A percentile compares a stretch with the other conserved stretches of the same genome.
These are phyloP conservation scores for Orychophragmus violaceus DNA, from an alignment of 345 rosid genomes.

Conservation along the genomic window DNA sequence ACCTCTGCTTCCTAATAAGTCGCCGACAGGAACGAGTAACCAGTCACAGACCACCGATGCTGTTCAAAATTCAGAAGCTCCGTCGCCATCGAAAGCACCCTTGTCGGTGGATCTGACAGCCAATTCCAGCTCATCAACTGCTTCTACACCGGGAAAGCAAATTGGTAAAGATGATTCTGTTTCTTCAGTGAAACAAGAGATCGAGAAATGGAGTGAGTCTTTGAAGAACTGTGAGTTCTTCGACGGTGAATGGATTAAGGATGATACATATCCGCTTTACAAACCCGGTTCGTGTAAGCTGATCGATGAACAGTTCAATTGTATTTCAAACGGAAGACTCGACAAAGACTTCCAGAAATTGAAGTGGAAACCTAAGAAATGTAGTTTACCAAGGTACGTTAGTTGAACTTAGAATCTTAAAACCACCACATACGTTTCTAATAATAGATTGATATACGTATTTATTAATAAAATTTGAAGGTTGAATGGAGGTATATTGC, in stretches of 20 bases:
- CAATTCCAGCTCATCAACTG: conserved; percentile 10
- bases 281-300: conserved; percentile 75
- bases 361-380: conserved; percentile 88
- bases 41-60: conserved; percentile 4
- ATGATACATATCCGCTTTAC: conserved; percentile 89
- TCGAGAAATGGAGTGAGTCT: conserved; percentile 38
- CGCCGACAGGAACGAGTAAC: conserved; percentile 6
- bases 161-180: conserved; percentile 26
- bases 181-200: conserved; percentile 35
- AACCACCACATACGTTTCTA: background rate
- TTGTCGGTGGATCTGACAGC: conserved; percentile 28
- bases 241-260: conserved; percentile 83
- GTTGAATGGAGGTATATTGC: conserved; percentile 58
- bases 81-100: conserved; percentile 12
- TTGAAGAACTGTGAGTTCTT: conserved; percentile 73
- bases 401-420: background rate
- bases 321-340: conserved; percentile 77
- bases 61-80: conserved; percentile 3
- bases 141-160: conserved; percentile 34
- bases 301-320: conserved; percentile 82
- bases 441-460: background rate
- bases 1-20: conserved; percentile 10
- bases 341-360: conserved; percentile 65
- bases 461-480: conserved; percentile 27
- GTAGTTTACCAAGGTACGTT: conserved; percentile 75